Evolutionary conservation across 1,139 yeast genomes (phyloP), one percentile per base, ranked within the genome.

Genomic region (Cylindricascospora bacillispora): DNA sequence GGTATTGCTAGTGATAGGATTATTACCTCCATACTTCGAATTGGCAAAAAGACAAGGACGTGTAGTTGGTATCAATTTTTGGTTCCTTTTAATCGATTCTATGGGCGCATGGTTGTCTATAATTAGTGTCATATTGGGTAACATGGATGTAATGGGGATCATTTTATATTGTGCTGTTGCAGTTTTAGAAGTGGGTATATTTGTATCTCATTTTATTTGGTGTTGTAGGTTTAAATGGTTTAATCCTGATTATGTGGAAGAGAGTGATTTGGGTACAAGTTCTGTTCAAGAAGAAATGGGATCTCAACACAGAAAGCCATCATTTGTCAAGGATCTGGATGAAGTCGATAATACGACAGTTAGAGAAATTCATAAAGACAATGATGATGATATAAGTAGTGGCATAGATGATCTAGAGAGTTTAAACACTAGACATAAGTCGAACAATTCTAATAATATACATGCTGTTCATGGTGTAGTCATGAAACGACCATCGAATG

Each of bases 21-120:
- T 86, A 26, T 46, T 86, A 2, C 95, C 95, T 1, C 95, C 95
- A 4, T 86, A 85, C 53, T 74, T 74, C 45, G 97, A 86, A 50
- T 60, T 86, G 22, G 70, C 72, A 22, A 81, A 81, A 49, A 66
- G 94, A 37, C 56, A 68, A 28, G 95, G 95, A 3, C 61, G 82
- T 28, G 95, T 86, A 4, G 71, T 83, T 4, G 97, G 97, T 0
- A 77, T 86, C 45, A 83, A 83, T 49, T 83, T 86, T 49, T 45
- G 76, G n/a, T 86, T 86, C 43, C 60, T 86, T 35, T 45, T 61
- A n/a, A 63, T 85, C 49, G 97, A 86, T 52, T 67, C 81, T 6
- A 42, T 66, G 30, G 97, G 97, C 7, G 95, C 97, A 0, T 52
- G 82, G 28, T 67, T 82, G 35, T 78, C 86, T 11, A 62, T 81